Evolutionary conservation across 768 basidiomycete genomes (phyloP).

Genomic region (Termitomyces sp.): DNA sequence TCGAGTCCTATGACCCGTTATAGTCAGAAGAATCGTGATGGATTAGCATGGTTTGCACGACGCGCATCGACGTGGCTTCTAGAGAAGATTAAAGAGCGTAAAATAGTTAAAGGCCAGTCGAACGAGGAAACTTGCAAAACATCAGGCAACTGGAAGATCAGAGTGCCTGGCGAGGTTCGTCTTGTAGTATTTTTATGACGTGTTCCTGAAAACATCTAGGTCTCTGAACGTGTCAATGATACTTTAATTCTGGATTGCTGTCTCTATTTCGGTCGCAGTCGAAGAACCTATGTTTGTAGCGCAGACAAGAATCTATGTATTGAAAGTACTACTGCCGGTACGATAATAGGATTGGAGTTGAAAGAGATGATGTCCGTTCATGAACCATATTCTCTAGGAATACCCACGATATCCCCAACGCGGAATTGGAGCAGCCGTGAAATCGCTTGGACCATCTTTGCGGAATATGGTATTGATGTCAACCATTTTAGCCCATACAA

Average conservation of each 20-base stretch:
- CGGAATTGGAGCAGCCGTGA: slow-evolving; percentile 44
- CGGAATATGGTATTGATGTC: slow-evolving; percentile 24
- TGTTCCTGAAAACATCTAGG: slow-evolving; percentile 7
- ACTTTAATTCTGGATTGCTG: slow-evolving; percentile 73
- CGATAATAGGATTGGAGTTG: slow-evolving; percentile 15
- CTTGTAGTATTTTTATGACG: not conserved
- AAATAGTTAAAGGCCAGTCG: slow-evolving; percentile 54
- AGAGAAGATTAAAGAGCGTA: slow-evolving; percentile 51
- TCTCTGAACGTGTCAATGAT: slow-evolving; percentile 45
- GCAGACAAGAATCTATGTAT: slow-evolving; percentile 64
- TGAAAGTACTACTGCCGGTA: slow-evolving; percentile 26
- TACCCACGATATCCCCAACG: slow-evolving; percentile 32
- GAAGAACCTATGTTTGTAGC: slow-evolving; percentile 58
- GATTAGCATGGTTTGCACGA: slow-evolving; percentile 58
- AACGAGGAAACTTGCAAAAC: slow-evolving; percentile 56
- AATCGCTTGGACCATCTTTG: slow-evolving; percentile 44
- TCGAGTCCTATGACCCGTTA: not conserved
- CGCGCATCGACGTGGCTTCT: slow-evolving; percentile 67
- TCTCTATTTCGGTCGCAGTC: slow-evolving; percentile 46
- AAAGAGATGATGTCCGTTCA: not conserved
- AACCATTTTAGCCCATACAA: slow-evolving; percentile 34
- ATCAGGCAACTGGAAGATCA: slow-evolving; percentile 56
- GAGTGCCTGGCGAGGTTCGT: slow-evolving; percentile 39
- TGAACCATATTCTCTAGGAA: slow-evolving; percentile 17
- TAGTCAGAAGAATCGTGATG: slow-evolving; percentile 44